phyloP scores from a whole-genome alignment of 208 protist species.

The Acanthamoeba lenticulata region DNA sequence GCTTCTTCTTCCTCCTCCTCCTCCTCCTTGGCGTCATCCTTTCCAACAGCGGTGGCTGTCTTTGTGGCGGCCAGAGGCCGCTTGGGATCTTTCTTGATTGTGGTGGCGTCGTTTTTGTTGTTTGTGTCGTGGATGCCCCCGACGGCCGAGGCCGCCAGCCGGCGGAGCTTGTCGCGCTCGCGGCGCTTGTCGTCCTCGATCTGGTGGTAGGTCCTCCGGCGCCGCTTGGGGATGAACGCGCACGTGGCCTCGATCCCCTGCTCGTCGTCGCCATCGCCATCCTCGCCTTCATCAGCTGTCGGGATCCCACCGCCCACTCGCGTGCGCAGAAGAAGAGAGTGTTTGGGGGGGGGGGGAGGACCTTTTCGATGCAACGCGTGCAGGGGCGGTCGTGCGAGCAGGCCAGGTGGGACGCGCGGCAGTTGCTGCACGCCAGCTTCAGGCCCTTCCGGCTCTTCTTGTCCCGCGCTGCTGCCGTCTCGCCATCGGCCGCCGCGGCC shows the following conservation, averaged over 20 bases:
- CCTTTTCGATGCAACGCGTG: background rate
- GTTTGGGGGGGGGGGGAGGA: background rate
- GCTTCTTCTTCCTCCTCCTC: background rate
- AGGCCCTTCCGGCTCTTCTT: background rate
- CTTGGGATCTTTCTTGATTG: too few relatives aligned
- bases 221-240: background rate
- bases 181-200: background rate
- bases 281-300: background rate
- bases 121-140: background rate
- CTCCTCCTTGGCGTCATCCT: background rate
- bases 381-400: background rate
- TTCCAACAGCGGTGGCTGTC: too few relatives aligned
- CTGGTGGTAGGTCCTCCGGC: background rate
- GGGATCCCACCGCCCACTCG: background rate
- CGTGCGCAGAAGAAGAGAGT: too few relatives aligned
- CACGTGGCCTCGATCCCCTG: background rate
- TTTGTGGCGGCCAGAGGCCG: too few relatives aligned
- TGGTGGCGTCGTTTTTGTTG: too few relatives aligned
- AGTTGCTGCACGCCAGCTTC: conserved; percentile 4
- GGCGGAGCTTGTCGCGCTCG: background rate
- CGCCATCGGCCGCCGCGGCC: background rate
- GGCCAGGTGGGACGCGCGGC: background rate
- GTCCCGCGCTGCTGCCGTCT: background rate
- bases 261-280: background rate
- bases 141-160: background rate